Evolutionary conservation across 2,329 filamentous ascomycete genomes (phyloP).

Genomic region (Eutypa lata): DNA sequence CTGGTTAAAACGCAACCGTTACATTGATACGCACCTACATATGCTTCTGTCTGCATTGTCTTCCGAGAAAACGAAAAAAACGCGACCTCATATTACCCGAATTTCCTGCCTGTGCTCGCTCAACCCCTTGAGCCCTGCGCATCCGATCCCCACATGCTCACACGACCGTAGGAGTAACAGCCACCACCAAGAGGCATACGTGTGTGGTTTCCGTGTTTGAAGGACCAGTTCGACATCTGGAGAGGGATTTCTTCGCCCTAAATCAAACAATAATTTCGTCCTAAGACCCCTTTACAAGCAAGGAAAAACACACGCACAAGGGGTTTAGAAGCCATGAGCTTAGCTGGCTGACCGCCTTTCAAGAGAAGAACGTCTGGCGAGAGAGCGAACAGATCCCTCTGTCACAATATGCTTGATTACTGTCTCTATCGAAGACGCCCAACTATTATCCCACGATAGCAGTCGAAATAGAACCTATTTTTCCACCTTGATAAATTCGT

Average conservation of each 20-base stretch:
- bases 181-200: neutral
- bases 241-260: neutral
- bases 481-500: neutral
- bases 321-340: slow-evolving; percentile 15
- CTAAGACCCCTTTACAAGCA: neutral
- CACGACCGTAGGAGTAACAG: neutral
- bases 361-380: slow-evolving; percentile 7
- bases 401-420: slow-evolving; percentile 23
- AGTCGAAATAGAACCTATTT: neutral
- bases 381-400: slow-evolving; percentile 7
- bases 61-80: neutral
- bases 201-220: neutral
- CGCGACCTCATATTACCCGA: neutral
- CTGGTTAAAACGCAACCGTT: too few relatives aligned
- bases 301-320: neutral
- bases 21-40: too few relatives aligned
- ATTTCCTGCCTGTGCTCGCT: neutral
- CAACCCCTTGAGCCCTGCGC: neutral
- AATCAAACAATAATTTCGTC: neutral
- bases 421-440: slow-evolving; percentile 26
- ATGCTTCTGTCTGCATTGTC: neutral
- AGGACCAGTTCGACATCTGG: neutral
- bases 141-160: neutral
- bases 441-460: slow-evolving; percentile 22
- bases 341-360: slow-evolving; percentile 6